Conservation (phyloP, 2,329 filamentous ascomycete species). For the Venturia effusa region DNA sequence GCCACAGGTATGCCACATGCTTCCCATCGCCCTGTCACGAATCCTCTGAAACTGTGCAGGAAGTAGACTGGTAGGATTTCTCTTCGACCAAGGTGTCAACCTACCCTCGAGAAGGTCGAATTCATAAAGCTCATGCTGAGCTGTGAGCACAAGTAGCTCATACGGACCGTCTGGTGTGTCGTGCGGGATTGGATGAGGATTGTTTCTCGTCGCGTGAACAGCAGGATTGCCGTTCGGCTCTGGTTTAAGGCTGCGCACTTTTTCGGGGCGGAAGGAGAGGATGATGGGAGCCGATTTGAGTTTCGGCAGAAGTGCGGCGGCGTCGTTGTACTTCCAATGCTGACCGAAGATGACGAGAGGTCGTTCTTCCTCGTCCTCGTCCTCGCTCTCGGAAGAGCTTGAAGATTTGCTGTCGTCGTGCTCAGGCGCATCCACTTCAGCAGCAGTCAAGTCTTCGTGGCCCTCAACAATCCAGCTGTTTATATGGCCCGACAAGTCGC, state of each 20-base stretch:
- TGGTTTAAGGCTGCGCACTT: conserved; percentile 3
- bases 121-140: conserved; percentile 59
- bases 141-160: conserved; percentile 49
- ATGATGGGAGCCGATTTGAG: conserved; percentile 35
- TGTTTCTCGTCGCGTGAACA: conserved; percentile 39
- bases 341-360: conserved; percentile 45
- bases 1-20: conserved; percentile 66
- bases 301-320: conserved; percentile 39
- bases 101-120: conserved; percentile 70
- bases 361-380: conserved; percentile 30
- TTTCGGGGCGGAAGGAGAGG: conserved; percentile 34
- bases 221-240: conserved; percentile 35
- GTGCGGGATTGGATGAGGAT: conserved; percentile 45
- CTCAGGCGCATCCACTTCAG: conserved; percentile 28
- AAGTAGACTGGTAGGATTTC: conserved; percentile 66
- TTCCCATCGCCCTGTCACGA: conserved; percentile 71
- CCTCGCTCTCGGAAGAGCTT: conserved; percentile 11
- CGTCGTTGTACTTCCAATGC: conserved; percentile 66
- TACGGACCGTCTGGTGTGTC: conserved; percentile 42
- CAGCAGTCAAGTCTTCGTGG: conserved; percentile 37
- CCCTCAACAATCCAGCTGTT: conserved; percentile 73
- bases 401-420: conserved; percentile 15
- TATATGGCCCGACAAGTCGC: conserved; percentile 74
- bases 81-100: conserved; percentile 74
- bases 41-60: conserved; percentile 64